Evolutionary conservation across 2,329 filamentous ascomycete species (phyloP), one percentile per base, ranked within the genome.

Genomic region (Nothophaeocryptopus gaeumannii): DNA sequence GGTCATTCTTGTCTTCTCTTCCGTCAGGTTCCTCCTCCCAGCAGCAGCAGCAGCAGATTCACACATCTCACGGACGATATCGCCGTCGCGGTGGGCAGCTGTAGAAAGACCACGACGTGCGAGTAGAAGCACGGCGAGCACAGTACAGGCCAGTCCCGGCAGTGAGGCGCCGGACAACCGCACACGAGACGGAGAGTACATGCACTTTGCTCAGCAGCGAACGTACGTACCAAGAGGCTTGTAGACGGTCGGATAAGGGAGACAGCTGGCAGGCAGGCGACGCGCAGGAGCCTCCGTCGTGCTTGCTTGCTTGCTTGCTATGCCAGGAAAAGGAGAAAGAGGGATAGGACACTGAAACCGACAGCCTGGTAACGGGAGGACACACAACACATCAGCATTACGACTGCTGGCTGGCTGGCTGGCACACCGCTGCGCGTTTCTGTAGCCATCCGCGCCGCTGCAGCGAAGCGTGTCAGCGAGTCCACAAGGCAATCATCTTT

Each of bases 391-490:
- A 20, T 34, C 38, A 35, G 38, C 45, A 47, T 40, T 35, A 36
- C 30, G 26, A 16, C 12, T 15, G 31, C 15, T 31, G 36, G 34
- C 11, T 15, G 10, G 43, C 43, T 29, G 35, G 15, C 16, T 26
- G 20, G 39, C 45, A 42, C 39, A 29, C n/a, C 20, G 13, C n/a
- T 11, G 15, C 8, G n/a, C 5, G n/a, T 15, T 15, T 8, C 38
- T 50, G 51, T 43, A 47, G 39, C 38, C 51, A 42, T 30, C 47
- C 47, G 47, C 33, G 15, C 34, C 45, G 32, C 38, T 32, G 51
- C 41, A 38, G 31, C 41, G 34, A 50, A 50, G 47, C 42, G 39
- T 43, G 42, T 29, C 35, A 39, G 36, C 36, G 36, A 39, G 36
- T 39, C 36, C 36, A 26, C 4, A 11, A 26, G 20, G 15, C 39